Evolutionary conservation across 2,329 filamentous ascomycete genomes (phyloP).

Genomic region (Xylaria sp.): DNA sequence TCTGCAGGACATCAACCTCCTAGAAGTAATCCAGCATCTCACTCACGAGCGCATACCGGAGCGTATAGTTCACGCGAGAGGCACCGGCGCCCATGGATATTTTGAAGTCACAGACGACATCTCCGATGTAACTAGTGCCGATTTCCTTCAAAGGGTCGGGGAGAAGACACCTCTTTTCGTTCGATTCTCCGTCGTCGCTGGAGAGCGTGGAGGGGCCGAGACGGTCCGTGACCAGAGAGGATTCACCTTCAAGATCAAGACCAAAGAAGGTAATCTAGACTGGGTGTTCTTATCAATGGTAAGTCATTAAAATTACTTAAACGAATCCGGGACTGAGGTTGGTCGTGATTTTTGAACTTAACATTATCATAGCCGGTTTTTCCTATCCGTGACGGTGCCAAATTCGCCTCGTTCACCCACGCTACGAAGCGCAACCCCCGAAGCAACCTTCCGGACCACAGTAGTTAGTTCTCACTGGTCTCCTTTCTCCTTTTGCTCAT

Average conservation of each 20-base stretch:
- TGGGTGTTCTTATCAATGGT: constrained; percentile 39
- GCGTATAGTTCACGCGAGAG: constrained; percentile 41
- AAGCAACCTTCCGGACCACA: constrained; percentile 37
- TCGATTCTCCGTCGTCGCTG: constrained; percentile 44
- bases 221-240: constrained; percentile 41
- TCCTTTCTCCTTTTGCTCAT: not conserved
- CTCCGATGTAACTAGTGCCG: constrained; percentile 41
- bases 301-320: not conserved
- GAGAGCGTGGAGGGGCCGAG: constrained; percentile 40
- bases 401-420: constrained; percentile 43
- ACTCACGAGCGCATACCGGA: constrained; percentile 44
- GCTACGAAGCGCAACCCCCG: constrained; percentile 41
- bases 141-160: constrained; percentile 40
- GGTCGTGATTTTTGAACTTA: not conserved
- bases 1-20: constrained; percentile 34
- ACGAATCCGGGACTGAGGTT: not conserved
- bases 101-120: constrained; percentile 44
- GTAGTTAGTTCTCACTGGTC: constrained; percentile 11
- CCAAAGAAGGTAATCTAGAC: constrained; percentile 40
- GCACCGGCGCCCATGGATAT: constrained; percentile 38
- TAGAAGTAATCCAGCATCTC: constrained; percentile 41
- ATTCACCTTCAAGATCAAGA: constrained; percentile 43
- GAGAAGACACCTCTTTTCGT: constrained; percentile 42
- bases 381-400: constrained; percentile 41
- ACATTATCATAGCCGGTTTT: constrained; percentile 37